Conservation (phyloP, 148 eudicot genomes). For the Vaccinium myrtillus region DNA sequence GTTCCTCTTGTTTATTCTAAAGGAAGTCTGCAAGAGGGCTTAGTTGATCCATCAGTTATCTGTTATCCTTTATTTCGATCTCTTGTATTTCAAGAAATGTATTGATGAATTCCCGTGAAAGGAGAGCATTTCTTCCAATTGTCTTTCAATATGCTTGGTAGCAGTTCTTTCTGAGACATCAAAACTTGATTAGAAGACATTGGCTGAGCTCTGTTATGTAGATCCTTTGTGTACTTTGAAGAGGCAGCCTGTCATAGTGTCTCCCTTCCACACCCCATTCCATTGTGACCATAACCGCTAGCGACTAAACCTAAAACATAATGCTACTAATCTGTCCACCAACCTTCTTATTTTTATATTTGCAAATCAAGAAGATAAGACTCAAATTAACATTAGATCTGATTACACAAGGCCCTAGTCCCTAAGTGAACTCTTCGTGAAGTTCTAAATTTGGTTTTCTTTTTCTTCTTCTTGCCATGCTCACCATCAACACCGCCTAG, state of each 20-base stretch:
- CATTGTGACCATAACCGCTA: background rate
- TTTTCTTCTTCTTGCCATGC: background rate
- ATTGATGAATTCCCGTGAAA: background rate
- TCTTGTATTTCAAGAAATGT: background rate
- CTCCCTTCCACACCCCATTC: background rate
- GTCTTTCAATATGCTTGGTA: background rate
- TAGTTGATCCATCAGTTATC: background rate
- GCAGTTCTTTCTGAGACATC: background rate
- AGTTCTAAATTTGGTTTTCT: background rate
- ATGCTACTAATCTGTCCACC: background rate
- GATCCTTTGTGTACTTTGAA: background rate
- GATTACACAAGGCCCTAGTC: background rate
- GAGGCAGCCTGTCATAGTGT: background rate
- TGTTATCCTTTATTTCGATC: background rate
- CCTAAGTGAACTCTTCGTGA: background rate
- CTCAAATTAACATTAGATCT: background rate
- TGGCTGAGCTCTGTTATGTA: background rate
- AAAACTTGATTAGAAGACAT: background rate
- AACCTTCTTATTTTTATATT: background rate
- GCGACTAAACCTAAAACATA: background rate
- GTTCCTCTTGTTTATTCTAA: background rate
- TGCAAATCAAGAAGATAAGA: background rate
- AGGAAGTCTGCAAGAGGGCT: background rate
- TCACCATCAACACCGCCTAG: background rate
- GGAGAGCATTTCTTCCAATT: no score